phyloP scores from a whole-genome alignment of 1,284 basidiomycete species.

The Pseudozyma sp. region DNA sequence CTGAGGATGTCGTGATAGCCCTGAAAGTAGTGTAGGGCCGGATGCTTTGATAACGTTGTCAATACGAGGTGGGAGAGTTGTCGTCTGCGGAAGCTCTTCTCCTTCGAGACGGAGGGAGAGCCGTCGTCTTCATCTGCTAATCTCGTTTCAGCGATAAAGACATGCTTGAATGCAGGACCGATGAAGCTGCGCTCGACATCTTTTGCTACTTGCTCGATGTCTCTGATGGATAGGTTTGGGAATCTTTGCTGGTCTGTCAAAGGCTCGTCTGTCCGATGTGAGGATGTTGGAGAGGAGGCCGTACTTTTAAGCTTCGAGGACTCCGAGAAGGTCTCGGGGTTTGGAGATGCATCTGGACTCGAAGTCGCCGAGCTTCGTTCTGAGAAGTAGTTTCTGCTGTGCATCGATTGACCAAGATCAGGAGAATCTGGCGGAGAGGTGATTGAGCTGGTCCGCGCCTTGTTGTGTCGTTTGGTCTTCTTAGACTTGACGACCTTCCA shows the following conservation, averaged over 20 bases:
- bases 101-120: not conserved
- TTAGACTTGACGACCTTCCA: conserved; percentile 48
- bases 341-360: conserved; percentile 1
- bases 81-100: conserved; percentile 24
- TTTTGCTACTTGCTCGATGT: conserved; percentile 62
- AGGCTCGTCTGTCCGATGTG: not conserved
- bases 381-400: not conserved
- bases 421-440: conserved; percentile 8
- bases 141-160: not conserved
- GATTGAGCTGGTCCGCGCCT: not conserved
- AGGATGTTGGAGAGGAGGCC: not conserved
- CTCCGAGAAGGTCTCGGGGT: not conserved
- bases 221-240: conserved; percentile 35
- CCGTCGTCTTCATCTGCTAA: not conserved
- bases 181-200: conserved; percentile 66
- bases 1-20: conserved; percentile 93
- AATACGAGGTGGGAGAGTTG: conserved; percentile 70
- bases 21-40: conserved; percentile 81
- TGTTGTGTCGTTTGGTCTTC: conserved; percentile 16
- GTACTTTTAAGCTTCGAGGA: not conserved
- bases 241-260: not conserved
- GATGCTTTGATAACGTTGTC: conserved; percentile 79
- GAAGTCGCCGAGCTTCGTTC: not conserved
- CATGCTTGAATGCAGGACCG: conserved; percentile 38
- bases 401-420: not conserved